A percentile compares a stretch with the other conserved stretches of the same genome.
phyloP scores from a whole-genome alignment of 768 basidiomycete genomes.

The Termitomyces sp. region DNA sequence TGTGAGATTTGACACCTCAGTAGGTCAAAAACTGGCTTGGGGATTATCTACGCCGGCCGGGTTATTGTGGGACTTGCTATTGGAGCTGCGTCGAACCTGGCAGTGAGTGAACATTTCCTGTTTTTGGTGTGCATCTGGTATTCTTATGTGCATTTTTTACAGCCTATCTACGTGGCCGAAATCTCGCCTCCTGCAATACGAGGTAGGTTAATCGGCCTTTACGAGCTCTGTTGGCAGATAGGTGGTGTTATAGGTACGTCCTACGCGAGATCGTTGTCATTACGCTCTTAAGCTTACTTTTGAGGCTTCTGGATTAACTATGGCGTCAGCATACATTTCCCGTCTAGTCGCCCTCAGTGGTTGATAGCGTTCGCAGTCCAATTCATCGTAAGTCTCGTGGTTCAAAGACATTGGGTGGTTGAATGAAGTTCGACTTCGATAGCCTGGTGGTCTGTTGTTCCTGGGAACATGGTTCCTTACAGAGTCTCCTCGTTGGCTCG shows the following conservation, averaged over 20 bases:
- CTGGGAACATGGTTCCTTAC: constrained; percentile 28
- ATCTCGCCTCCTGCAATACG: constrained; percentile 40
- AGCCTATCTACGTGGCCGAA: constrained; percentile 43
- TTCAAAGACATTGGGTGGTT: neutral
- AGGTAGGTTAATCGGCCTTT: constrained; percentile 45
- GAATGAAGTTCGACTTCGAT: neutral
- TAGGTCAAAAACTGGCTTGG: constrained; percentile 28
- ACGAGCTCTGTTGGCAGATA: constrained; percentile 46
- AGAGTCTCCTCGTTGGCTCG: constrained; percentile 36
- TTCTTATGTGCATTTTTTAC: neutral
- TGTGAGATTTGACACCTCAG: neutral
- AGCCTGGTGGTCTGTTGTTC: constrained; percentile 32
- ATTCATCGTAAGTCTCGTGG: constrained; percentile 24
- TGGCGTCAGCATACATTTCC: constrained; percentile 27
- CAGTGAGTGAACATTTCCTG: constrained; percentile 17
- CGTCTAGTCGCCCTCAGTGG: constrained; percentile 30
- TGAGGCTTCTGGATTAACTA: constrained; percentile 36
- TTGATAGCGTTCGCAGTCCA: constrained; percentile 36
- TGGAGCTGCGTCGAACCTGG: constrained; percentile 33
- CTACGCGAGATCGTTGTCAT: constrained; percentile 1
- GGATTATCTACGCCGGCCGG: constrained; percentile 39
- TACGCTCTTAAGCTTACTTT: neutral
- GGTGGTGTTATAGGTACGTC: constrained; percentile 38
- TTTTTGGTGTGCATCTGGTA: neutral
- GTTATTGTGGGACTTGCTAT: constrained; percentile 38